Conservation (phyloP, 2,329 filamentous ascomycete genomes). For the Lizonia empirigonia region DNA sequence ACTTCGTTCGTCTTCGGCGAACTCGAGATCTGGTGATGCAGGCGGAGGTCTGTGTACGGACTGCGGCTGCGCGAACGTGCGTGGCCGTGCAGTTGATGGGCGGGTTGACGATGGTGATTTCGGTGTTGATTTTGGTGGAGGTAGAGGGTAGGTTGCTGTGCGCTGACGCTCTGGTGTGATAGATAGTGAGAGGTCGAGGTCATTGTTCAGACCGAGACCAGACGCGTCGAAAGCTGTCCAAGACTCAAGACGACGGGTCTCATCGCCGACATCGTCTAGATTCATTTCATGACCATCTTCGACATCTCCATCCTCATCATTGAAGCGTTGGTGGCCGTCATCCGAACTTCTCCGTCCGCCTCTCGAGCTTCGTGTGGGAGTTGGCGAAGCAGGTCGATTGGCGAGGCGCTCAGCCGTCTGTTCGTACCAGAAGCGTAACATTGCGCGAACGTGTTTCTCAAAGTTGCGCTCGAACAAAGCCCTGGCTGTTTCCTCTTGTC, state of each 20-base stretch:
- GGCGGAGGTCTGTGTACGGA: not conserved
- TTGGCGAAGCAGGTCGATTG: conserved; percentile 32
- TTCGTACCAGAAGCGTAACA: conserved; percentile 62
- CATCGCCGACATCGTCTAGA: conserved; percentile 28
- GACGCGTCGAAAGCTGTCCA: conserved; percentile 49
- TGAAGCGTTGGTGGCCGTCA: conserved; percentile 7
- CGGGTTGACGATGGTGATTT: conserved; percentile 14
- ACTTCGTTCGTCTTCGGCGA: conserved; percentile 14
- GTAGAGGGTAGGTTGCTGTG: conserved; percentile 3
- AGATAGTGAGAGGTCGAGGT: conserved; percentile 38
- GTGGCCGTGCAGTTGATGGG: not conserved
- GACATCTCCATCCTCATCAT: not conserved
- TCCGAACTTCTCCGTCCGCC: conserved; percentile 16
- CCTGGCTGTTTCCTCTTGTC: conserved; percentile 58
- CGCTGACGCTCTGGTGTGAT: conserved; percentile 33
- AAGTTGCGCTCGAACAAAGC: conserved; percentile 60
- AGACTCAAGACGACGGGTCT: conserved; percentile 41
- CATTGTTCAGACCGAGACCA: conserved; percentile 33
- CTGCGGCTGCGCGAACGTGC: not conserved
- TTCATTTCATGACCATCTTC: conserved; percentile 7
- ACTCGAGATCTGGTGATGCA: conserved; percentile 12
- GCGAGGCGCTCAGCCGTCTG: conserved; percentile 46
- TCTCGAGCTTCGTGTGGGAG: conserved; percentile 17
- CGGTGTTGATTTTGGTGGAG: conserved; percentile 7
- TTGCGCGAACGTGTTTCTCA: conserved; percentile 60